Evolutionary conservation across 2,329 filamentous ascomycete genomes (phyloP), one percentile per base, ranked within the genome.

Genomic region (Penicillium sp.): DNA sequence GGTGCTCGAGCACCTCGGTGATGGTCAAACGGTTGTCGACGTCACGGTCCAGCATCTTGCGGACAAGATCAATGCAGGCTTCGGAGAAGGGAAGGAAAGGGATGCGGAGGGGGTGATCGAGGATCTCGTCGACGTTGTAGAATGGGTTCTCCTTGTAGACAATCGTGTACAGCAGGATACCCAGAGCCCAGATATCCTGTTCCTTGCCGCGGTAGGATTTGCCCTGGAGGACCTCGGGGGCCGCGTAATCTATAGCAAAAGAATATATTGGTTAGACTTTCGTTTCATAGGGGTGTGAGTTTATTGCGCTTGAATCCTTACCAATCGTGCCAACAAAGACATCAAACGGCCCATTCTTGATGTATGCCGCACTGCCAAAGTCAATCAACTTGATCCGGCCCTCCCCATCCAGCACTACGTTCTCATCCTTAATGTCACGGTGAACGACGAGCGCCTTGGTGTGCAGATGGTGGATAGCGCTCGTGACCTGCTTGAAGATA

Each of bases 121-220:
- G 96, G 72, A 99, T 99, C 81, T 99, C 95, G 76, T 99, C 95
- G 71, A 98, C 95, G 77, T 90, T 96, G 83, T 98, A 98, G 77
- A 97, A 99, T 0, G 95, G 94, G 73, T 99, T 99, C 79, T 99
- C 95, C 79, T 98, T 99, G 84, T 99, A 99, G 71, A 98, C 90
- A 72, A 99, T 97, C 31, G 95, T 99, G 81, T 99, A 99, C 14
- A 99, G 86, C 28, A 99, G 84, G 71, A 99, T 98, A 25, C 95
- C 95, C 15, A 99, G 84, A 0, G 95, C 95, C 95, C 95, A 99
- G 34, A 99, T 92, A 72, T 99, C 95, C 81, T 99, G 95, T 75
- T 96, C 94, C 77, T 96, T 96, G 71, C 95, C 95, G 66, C 90
- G 87, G 78, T 99, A 99, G 15, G 93, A 90, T 68, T 89, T 90